Percentiles rank a stretch among this genome's conserved stretches.
Conservation (phyloP, 208 protist genomes). For the Crithidia thermophila region DNA sequence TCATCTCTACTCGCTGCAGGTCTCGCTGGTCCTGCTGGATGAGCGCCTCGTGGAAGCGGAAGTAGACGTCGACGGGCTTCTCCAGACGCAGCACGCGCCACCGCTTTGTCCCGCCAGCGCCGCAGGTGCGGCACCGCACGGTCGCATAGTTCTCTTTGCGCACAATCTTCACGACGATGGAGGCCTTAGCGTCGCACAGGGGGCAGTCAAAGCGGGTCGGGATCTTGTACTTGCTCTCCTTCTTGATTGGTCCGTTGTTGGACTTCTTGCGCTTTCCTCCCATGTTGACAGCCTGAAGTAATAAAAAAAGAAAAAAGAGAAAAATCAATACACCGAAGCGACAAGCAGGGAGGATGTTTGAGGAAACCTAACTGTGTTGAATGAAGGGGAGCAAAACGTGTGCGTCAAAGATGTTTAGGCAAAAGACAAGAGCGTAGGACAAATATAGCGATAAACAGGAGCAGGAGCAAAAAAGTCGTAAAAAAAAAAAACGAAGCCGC, state of each 20-base stretch:
- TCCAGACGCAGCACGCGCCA: conserved; percentile 74
- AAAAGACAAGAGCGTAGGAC: no score
- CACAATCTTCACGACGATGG: conserved; percentile 74
- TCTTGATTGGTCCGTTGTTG: conserved; percentile 79
- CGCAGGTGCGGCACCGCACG: conserved; percentile 77
- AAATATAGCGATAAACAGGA: no score
- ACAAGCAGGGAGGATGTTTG: not conserved
- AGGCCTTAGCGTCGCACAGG: conserved; percentile 82
- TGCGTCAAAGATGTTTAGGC: no score
- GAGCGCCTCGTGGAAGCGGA: conserved; percentile 86
- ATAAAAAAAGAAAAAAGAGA: not conserved
- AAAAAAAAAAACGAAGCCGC: no score
- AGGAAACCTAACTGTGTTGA: no score
- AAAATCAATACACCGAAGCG: not conserved
- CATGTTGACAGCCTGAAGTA: conserved; percentile 35
- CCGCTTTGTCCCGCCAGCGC: conserved; percentile 42
- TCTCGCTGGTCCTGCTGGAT: conserved; percentile 67
- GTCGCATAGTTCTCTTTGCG: conserved; percentile 49
- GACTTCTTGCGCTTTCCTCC: conserved; percentile 86
- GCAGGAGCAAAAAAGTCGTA: no score
- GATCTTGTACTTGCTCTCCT: conserved; percentile 94
- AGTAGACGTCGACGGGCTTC: conserved; percentile 88
- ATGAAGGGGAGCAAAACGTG: no score
- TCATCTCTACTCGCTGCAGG: conserved; percentile 44
- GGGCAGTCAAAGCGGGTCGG: conserved; percentile 88